Base-by-base conservation (phyloP, 352 stramenopile genomes). In the Globisporangium takayamanum region DNA sequence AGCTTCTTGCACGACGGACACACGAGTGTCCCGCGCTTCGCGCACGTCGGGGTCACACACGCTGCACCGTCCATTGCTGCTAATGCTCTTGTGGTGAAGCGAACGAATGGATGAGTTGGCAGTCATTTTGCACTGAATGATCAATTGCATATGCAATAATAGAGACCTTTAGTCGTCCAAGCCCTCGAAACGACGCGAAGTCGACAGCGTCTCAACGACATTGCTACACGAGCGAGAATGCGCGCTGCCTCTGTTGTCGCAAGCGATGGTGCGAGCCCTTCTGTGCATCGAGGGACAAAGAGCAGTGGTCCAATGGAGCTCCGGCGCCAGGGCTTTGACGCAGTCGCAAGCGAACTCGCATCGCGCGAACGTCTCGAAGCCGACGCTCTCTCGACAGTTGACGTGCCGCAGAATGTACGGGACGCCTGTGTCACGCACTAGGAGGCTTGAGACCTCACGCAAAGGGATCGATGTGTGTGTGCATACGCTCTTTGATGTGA, bases 1-100 rank as follows among this genome's bases (percentile, higher is more conserved):
- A 97, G 69, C 71, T 95, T 96, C 69, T 93, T 92, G 78, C 91
- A 97, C 16, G 85, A 96, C 26, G 92, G 92, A 60, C 92, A 98
- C 53, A 84, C 70, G 68, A 97, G 89, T 60, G 80, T 75, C 50
- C 87, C 88, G 55, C 69, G 73, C 73, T 97, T 95, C 55, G 61
- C 60, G 72, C 78, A 96, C 45, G 63, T 87, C 48, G 73, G 77
- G 41, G 82, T 92, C 68, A 88, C 80, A 66, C 84, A 93, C 50
- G 71, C 42, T 36, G 60, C 52, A 37, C 66, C 66, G 55, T 63
- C 62, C 59, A 64, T 64, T 36, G 16, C 20, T 49, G n/a, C 44
- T 28, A 0, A 1, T 28, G 44, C 20, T 49, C 6, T 11, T 28
- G 18, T 7, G n/a, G n/a, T 25, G 20, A 25, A 30, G 25, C n/a